phyloP scores from a whole-genome alignment of 345 rosid species.

The Boechera stricta region DNA sequence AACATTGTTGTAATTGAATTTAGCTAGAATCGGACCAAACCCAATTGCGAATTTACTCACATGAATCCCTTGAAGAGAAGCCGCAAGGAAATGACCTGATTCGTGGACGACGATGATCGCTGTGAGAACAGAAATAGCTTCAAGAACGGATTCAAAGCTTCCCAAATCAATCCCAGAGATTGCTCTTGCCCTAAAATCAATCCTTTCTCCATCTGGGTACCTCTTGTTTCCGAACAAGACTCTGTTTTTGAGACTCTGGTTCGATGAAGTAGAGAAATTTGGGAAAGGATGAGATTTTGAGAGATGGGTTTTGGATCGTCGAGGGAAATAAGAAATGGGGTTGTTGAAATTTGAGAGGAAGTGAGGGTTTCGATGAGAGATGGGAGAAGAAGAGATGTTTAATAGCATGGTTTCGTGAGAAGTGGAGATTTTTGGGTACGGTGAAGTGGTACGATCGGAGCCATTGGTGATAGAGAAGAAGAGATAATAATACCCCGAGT shows the following conservation, averaged over 20 bases:
- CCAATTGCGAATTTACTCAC: slow-evolving; percentile 97
- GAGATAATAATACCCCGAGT: slow-evolving; percentile 19
- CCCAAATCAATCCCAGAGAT: slow-evolving; percentile 72
- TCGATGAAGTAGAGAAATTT: slow-evolving; percentile 43
- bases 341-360: slow-evolving; percentile 52
- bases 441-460: slow-evolving; percentile 41
- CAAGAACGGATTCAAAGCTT: slow-evolving; percentile 70
- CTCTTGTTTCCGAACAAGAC: slow-evolving; percentile 44
- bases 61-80: slow-evolving; percentile 92
- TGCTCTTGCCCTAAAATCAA: slow-evolving; percentile 59
- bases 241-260: slow-evolving; percentile 49
- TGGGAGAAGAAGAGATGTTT: slow-evolving; percentile 59
- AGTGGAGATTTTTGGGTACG: slow-evolving; percentile 39
- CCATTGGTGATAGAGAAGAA: slow-evolving; percentile 21
- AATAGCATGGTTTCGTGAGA: slow-evolving; percentile 63
- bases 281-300: slow-evolving; percentile 53
- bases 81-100: slow-evolving; percentile 91
- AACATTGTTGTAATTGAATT: slow-evolving; percentile 79
- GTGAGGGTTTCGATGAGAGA: slow-evolving; percentile 52
- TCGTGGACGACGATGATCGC: slow-evolving; percentile 91
- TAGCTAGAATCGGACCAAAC: slow-evolving; percentile 93
- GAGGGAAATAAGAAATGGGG: slow-evolving; percentile 49
- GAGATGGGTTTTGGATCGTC: slow-evolving; percentile 57
- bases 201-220: slow-evolving; percentile 46
- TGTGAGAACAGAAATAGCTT: slow-evolving; percentile 82